A percentile compares a stretch with the other conserved stretches of the same genome.
Conservation (phyloP, 495 filamentous ascomycete species). For the Tuber magnatum region DNA sequence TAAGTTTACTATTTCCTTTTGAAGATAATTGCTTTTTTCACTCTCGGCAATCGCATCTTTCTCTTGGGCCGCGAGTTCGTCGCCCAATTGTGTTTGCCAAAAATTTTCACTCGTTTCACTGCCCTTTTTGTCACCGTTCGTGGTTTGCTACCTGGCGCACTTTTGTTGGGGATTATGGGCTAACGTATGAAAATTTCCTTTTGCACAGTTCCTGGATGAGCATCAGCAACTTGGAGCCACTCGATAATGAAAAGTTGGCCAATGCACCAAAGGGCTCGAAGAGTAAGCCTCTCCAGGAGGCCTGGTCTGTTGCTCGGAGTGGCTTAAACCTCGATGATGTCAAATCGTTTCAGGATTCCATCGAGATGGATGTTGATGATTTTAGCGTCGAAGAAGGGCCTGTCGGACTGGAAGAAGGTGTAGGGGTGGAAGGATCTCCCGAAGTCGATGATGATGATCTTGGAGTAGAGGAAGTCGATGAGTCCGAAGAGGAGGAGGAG, state of each 20-base stretch:
- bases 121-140: constrained; percentile 11
- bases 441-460: constrained; percentile 15
- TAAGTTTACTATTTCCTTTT: constrained; percentile 21
- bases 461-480: neutral
- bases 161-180: constrained; percentile 1
- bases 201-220: constrained; percentile 33
- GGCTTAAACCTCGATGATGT: constrained; percentile 36
- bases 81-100: constrained; percentile 7
- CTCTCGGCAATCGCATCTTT: constrained; percentile 11
- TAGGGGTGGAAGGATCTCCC: constrained; percentile 17
- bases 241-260: constrained; percentile 31
- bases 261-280: constrained; percentile 30
- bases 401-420: constrained; percentile 29
- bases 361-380: constrained; percentile 35
- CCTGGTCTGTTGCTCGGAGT: constrained; percentile 28
- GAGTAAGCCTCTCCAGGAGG: constrained; percentile 35
- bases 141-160: constrained; percentile 4
- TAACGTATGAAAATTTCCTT: constrained; percentile 18
- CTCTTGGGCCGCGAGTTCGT: neutral
- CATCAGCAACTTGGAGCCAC: constrained; percentile 30
- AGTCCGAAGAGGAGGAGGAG: constrained; percentile 9
- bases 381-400: constrained; percentile 22
- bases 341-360: constrained; percentile 28
- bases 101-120: constrained; percentile 9
- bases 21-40: constrained; percentile 8